Conservation (phyloP, 73 alveolate genomes). For the Uronychia binucleata region DNA sequence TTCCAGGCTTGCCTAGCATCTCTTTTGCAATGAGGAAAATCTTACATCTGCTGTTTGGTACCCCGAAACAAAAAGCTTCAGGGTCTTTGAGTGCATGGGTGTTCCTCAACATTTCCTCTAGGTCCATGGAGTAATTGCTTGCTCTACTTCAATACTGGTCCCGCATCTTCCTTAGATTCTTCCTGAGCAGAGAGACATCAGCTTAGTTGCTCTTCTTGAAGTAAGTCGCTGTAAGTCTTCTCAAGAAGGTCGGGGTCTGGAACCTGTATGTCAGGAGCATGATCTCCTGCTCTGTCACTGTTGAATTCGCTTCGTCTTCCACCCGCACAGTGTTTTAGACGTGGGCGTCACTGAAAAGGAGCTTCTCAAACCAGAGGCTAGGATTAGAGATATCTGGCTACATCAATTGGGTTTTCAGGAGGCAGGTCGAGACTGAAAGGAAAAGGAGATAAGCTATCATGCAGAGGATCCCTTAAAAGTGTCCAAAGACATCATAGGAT, state of each 20-base stretch:
- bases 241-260: conserved; percentile 53
- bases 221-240: conserved; percentile 47
- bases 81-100: too few species aligned
- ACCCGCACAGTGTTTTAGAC: background rate
- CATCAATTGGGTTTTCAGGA: conserved; percentile 16
- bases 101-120: conserved; percentile 20
- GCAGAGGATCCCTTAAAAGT: too few species aligned
- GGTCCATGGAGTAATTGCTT: conserved; percentile 7
- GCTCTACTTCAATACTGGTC: background rate
- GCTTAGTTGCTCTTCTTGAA: conserved; percentile 43
- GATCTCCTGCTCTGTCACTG: background rate
- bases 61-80: too few species aligned
- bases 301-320: background rate
- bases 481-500: too few species aligned
- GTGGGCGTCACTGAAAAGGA: conserved; percentile 33
- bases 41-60: too few species aligned
- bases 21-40: too few species aligned
- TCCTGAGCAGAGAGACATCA: conserved; percentile 8
- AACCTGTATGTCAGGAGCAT: conserved; percentile 39
- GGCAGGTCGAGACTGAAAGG: too few species aligned
- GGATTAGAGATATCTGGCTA: too few species aligned
- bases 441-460: too few species aligned
- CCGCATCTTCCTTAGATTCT: background rate
- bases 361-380: conserved; percentile 49
- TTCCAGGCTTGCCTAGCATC: too few species aligned